Conservation (phyloP, 805 yeast species). For the Wickerhamiella dianesei region DNA sequence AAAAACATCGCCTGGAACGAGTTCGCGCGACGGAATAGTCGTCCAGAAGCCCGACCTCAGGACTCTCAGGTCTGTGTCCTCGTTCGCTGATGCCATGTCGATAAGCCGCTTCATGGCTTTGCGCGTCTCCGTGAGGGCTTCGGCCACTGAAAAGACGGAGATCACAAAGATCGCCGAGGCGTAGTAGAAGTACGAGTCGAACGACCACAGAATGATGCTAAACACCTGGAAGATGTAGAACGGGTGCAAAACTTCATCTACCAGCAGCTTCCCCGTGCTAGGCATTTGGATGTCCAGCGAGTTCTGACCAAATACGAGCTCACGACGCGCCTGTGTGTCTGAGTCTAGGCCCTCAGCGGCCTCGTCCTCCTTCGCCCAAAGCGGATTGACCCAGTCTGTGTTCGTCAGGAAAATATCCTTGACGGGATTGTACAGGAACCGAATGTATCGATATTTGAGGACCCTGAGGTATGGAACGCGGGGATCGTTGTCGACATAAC, state of each 20-base stretch:
- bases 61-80: slow-evolving; percentile 72
- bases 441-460: slow-evolving; percentile 73
- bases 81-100: slow-evolving; percentile 45
- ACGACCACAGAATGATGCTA: slow-evolving; percentile 80
- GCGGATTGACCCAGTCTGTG: slow-evolving; percentile 70
- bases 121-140: slow-evolving; percentile 77
- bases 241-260: slow-evolving; percentile 88
- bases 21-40: slow-evolving; percentile 54
- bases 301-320: slow-evolving; percentile 64
- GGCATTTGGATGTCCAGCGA: slow-evolving; percentile 65
- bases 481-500: slow-evolving; percentile 38
- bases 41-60: slow-evolving; percentile 92
- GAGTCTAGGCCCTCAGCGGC: slow-evolving; percentile 53
- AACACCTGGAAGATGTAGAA: slow-evolving; percentile 90
- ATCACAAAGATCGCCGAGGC: slow-evolving; percentile 85
- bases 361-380: slow-evolving; percentile 53
- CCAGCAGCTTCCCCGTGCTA: slow-evolving; percentile 44
- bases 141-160: slow-evolving; percentile 63
- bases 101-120: slow-evolving; percentile 57
- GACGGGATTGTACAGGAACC: slow-evolving; percentile 68
- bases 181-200: slow-evolving; percentile 85
- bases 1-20: slow-evolving; percentile 92
- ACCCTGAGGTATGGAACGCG: slow-evolving; percentile 54
- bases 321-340: slow-evolving; percentile 53
- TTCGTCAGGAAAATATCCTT: slow-evolving; percentile 78